phyloP scores from a whole-genome alignment of 2,329 filamentous ascomycete species.

The Penicillium sp. region DNA sequence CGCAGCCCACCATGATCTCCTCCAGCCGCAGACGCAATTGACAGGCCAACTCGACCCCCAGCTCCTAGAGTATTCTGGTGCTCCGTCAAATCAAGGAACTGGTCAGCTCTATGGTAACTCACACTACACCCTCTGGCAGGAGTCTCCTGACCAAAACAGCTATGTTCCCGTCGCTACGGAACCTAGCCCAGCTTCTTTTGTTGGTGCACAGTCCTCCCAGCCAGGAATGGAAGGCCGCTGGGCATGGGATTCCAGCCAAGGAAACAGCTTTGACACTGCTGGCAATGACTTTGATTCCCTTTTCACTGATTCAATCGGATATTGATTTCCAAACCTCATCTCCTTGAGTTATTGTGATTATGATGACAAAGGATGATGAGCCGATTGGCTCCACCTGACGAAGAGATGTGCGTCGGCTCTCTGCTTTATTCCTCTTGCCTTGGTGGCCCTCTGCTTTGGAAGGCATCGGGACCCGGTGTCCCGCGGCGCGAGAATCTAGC shows the following conservation, averaged over 20 bases:
- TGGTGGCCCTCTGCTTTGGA: constrained; percentile 5
- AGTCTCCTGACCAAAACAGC: constrained; percentile 22
- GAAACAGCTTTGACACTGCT: constrained; percentile 42
- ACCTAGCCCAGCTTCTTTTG: constrained; percentile 21
- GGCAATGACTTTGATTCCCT: constrained; percentile 54
- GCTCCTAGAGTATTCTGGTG: constrained; percentile 39
- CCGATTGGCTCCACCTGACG: constrained; percentile 10
- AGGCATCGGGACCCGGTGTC: constrained; percentile 2
- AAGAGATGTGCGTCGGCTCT: background rate
- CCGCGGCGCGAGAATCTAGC: background rate
- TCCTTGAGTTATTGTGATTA: constrained; percentile 5
- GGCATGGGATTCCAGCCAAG: constrained; percentile 45
- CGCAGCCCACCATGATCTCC: constrained; percentile 48
- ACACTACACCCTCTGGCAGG: constrained; percentile 32
- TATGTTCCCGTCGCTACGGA: constrained; percentile 28
- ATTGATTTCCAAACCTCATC: constrained; percentile 11
- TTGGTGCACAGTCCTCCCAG: constrained; percentile 26
- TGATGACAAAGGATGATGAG: constrained; percentile 19
- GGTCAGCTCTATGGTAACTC: constrained; percentile 23
- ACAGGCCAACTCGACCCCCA: constrained; percentile 49
- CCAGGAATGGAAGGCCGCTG: constrained; percentile 38
- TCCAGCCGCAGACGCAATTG: constrained; percentile 39
- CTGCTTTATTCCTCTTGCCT: background rate
- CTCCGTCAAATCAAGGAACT: constrained; percentile 21
- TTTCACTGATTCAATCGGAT: constrained; percentile 39